Percentiles rank a stretch among this genome's conserved stretches.
These are phyloP conservation scores for Dactylorhiza incarnata DNA, from an alignment of 106 monocot genomes.

Conservation along the genomic window DNA sequence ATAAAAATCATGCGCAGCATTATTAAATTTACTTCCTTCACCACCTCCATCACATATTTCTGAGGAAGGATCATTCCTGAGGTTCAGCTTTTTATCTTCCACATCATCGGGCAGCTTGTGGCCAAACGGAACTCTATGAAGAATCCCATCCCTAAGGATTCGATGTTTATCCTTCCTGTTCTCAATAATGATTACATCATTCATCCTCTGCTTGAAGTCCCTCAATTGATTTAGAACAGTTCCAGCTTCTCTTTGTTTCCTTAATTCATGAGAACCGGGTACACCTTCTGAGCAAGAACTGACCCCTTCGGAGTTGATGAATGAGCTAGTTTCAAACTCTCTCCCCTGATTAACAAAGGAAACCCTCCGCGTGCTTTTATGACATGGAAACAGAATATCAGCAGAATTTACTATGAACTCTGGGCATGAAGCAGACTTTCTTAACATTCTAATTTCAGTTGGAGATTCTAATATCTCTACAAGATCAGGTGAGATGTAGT, in stretches of 20 bases:
- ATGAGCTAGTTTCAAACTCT: neutral
- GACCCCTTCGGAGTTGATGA: neutral
- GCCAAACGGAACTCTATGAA: slow-evolving; percentile 73
- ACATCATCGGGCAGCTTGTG: slow-evolving; percentile 18
- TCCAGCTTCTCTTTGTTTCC: slow-evolving; percentile 3
- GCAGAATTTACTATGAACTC: neutral
- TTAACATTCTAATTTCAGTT: neutral
- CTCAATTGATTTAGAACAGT: slow-evolving; percentile 15
- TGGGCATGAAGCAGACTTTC: slow-evolving; percentile 2
- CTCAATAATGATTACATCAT: slow-evolving; percentile 28
- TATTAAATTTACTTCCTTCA: slow-evolving; percentile 12
- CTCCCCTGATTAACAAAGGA: neutral
- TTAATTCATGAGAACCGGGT: slow-evolving; percentile 2
- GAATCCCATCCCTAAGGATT: slow-evolving; percentile 58
- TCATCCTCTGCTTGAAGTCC: slow-evolving; percentile 30
- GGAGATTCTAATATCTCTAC: neutral
- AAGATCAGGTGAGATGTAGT: slow-evolving; percentile 17
- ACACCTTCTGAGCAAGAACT: neutral
- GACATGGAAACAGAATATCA: neutral
- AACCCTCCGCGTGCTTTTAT: neutral
- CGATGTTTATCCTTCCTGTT: slow-evolving; percentile 30
- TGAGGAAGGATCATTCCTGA: neutral
- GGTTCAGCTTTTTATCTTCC: slow-evolving; percentile 9
- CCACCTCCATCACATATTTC: neutral
- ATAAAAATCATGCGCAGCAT: neutral